Base-by-base conservation (phyloP, 164 flowering plant genomes). In the Umbilicus rupestris region DNA sequence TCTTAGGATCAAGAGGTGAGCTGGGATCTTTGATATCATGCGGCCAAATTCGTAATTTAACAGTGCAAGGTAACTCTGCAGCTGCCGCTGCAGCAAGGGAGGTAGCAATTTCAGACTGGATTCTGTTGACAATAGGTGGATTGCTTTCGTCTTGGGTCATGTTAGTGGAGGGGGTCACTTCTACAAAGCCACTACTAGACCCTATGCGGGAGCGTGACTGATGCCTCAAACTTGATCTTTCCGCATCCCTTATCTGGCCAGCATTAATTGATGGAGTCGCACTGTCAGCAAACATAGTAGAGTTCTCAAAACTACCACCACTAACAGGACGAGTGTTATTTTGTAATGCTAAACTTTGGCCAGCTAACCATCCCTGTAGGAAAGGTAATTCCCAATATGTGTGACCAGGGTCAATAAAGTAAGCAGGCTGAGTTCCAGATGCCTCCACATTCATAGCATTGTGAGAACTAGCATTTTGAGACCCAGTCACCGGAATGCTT, bases 31-130 rank as follows among this genome's bases (percentile, higher is more conserved):
- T 86, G 50, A 87, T 75, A 71, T 92, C 89, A 81, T 90, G 88
- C 22, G 86, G 75, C 99, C 99, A 95, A 68, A 95, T 75, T 75
- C 91, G 81, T 17, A 95, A 82, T 82, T 85, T 92, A 73, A 95
- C 99, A 41, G 97, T 92, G 77, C 97, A 88, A 68, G 99, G 99
- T 64, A 86, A 80, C 75, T 95, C 99, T 62, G 97, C 86, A 75
- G 96, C 88, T 4, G 95, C 91, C 7, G 89, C 91, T 30, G 87
- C 86, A 35, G 96, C 91, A 68, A 91, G 70, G 57, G 96, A 88
- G 8, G 92, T 75, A 30, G 94, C 90, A 75, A 85, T 71, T 75
- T 92, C 97, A 70, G 92, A 62, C 35, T 83, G 96, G 52, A 83
- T 73, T 75, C 88, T 81, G 67, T 76, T 80, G 62, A 77, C 69